Evolutionary conservation across 257 asterid species (phyloP), one percentile per base, ranked within the genome.

Genomic region (Solanum commersonii): DNA sequence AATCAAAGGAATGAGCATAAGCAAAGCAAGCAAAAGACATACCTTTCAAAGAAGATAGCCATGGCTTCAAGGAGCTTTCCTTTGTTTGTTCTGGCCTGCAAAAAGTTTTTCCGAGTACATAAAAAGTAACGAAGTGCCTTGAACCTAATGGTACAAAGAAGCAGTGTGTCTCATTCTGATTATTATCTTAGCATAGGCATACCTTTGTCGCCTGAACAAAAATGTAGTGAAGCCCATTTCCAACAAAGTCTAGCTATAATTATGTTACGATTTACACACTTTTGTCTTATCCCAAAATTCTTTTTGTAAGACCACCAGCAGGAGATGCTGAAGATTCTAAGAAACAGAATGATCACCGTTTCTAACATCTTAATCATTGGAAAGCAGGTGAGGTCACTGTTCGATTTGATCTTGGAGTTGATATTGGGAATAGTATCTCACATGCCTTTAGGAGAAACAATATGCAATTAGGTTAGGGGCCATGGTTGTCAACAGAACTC

Each of bases 41-140:
- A 97, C 99, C 99, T 96, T 88, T 96, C 98, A 91, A 97, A 97
- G 91, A 95, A 97, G 89, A 94, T 90, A 68, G 90, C 93, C 99
- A 97, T 97, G 87, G 99, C 95, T 89, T 96, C 99, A 83, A 97
- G 93, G 81, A 96, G 94, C 91, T 95, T 96, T 90, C 83, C 98
- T 90, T 94, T 97, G 90, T 95, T 94, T 88, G 91, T 78, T 89
- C 93, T 94, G 85, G 99, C 98, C 98, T 96, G 98, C 76, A 91
- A 88, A 86, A 79, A 83, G 23, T 60, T 84, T 20, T 79, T 72
- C 33, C 13, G 3, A 70, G 68, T 49, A 71, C 70, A 46, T 68
- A 71, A 40, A 40, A 85, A 40, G 20, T 68, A 85, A 67, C 7
- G n/a, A 71, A 88, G 16, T 56, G 49, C 72, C 44, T 37, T 84